phyloP scores from a whole-genome alignment of 1,284 basidiomycete genomes.

The Cryptococcus hybrid region DNA sequence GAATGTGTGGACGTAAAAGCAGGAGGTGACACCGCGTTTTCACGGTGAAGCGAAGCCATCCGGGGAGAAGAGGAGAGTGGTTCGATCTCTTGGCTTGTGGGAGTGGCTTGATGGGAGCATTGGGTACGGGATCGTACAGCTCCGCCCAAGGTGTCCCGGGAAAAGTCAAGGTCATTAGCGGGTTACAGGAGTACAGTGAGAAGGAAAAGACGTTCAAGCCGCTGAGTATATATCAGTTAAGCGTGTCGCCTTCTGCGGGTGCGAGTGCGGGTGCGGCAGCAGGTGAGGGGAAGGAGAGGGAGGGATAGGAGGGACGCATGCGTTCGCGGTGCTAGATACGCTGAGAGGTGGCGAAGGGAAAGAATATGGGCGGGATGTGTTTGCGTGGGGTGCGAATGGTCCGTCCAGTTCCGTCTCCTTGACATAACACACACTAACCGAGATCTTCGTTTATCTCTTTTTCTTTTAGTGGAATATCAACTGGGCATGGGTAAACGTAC shows the following conservation, averaged over 20 bases:
- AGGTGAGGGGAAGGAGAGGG: neutral
- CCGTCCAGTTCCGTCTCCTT: conserved; percentile 9
- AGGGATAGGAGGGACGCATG: conserved; percentile 58
- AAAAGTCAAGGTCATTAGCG: conserved; percentile 77
- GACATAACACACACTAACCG: neutral
- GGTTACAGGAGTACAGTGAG: conserved; percentile 78
- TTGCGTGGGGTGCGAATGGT: conserved; percentile 54
- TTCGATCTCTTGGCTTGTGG: conserved; percentile 76
- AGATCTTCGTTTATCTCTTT: conserved; percentile 2
- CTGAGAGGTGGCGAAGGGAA: conserved; percentile 22
- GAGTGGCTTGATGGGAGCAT: conserved; percentile 73
- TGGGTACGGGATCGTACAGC: conserved; percentile 78
- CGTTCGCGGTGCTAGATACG: conserved; percentile 72
- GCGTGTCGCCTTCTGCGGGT: conserved; percentile 12
- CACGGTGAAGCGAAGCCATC: conserved; percentile 60
- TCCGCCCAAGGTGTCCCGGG: conserved; percentile 70
- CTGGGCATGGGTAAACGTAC: conserved; percentile 81
- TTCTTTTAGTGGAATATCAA: conserved; percentile 60
- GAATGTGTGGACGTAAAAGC: conserved; percentile 67
- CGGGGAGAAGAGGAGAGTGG: conserved; percentile 20
- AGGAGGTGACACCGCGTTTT: conserved; percentile 64
- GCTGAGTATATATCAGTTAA: conserved; percentile 65
- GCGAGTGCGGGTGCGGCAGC: too few species aligned
- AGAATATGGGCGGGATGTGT: conserved; percentile 55
- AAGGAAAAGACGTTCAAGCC: conserved; percentile 60